Evolutionary conservation across 129 eudicot genomes (phyloP).

Genomic region (Gnaphalium uliginosum): DNA sequence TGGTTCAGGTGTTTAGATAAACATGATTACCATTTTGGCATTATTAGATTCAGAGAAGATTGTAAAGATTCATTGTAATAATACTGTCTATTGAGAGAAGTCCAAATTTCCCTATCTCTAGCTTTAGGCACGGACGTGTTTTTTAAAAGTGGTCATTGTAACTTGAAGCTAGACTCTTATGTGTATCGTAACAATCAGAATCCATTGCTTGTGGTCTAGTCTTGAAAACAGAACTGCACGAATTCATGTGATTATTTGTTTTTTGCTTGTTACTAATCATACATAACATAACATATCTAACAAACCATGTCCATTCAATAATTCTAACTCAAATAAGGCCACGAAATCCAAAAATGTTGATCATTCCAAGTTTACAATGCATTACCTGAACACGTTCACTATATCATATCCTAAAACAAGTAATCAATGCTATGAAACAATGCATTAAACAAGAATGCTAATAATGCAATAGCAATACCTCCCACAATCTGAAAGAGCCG

Average conservation of each 20-base stretch:
- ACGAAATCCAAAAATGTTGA: background rate
- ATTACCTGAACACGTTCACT: constrained; percentile 5
- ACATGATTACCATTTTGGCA: too few species aligned
- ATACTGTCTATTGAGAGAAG: background rate
- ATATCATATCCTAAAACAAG: constrained; percentile 44
- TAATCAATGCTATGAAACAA: background rate
- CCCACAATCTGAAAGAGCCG: constrained; percentile 65
- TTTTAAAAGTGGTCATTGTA: background rate
- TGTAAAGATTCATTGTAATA: background rate
- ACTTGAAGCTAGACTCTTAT: background rate
- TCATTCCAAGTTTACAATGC: background rate
- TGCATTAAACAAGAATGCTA: background rate
- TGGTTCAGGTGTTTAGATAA: background rate
- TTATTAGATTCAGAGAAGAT: background rate
- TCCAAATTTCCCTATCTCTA: background rate
- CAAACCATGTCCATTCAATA: constrained; percentile 5
- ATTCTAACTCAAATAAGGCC: constrained; percentile 3
- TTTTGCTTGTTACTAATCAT: background rate
- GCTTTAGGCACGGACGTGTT: background rate
- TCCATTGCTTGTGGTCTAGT: background rate
- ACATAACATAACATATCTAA: constrained; percentile 6
- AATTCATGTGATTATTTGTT: background rate
- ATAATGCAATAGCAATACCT: constrained; percentile 51
- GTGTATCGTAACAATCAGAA: too few species aligned
- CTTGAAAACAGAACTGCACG: too few species aligned